phyloP scores from a whole-genome alignment of 768 basidiomycete species.

The Psilocybe azurescens region DNA sequence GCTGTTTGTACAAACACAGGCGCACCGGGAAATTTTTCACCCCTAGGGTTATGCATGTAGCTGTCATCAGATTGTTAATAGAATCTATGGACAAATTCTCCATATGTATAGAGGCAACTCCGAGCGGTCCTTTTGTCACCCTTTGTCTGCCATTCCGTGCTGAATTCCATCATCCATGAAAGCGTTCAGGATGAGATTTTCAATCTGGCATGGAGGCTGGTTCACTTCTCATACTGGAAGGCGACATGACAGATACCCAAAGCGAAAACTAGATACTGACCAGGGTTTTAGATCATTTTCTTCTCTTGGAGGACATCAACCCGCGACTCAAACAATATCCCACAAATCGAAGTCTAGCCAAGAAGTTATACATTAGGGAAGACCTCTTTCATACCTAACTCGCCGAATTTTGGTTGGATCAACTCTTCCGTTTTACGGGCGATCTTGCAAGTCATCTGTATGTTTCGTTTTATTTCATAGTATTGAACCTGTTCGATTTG shows the following conservation, averaged over 20 bases:
- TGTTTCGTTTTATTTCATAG: background rate
- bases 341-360: background rate
- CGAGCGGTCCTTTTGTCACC: background rate
- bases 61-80: background rate
- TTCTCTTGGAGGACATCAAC: background rate
- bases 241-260: too few species aligned
- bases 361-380: background rate
- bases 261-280: background rate
- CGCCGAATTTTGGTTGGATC: slow-evolving; percentile 4
- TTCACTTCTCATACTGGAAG: too few species aligned
- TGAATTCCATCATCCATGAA: background rate
- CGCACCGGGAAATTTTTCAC: background rate
- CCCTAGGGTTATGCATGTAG: too few species aligned
- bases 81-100: slow-evolving; percentile 9
- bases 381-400: slow-evolving; percentile 8
- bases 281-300: background rate
- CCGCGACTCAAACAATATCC: background rate
- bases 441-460: background rate
- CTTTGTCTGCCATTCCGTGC: background rate
- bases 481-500: background rate
- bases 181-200: too few species aligned
- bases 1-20: too few species aligned
- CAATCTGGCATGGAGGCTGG: too few species aligned
- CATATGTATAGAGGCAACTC: background rate
- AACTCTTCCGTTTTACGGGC: background rate